Evolutionary conservation across 2,329 filamentous ascomycete genomes (phyloP).

Genomic region (Phialophora tarda): DNA sequence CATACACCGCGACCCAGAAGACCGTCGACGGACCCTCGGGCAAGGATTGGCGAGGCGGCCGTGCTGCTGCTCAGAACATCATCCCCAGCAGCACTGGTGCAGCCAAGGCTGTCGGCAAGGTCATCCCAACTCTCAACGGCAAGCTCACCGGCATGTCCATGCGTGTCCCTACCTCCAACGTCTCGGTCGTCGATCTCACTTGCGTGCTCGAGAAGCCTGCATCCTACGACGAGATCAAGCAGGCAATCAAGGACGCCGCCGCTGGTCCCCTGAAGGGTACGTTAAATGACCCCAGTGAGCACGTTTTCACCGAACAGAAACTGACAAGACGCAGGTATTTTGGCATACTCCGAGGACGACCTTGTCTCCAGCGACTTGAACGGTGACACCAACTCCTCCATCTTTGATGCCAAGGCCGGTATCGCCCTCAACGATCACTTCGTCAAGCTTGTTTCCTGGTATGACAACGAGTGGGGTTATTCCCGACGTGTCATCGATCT

Average conservation of each 20-base stretch:
- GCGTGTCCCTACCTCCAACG: slow-evolving; percentile 98
- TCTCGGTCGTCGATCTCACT: slow-evolving; percentile 98
- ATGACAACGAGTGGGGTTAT: slow-evolving; percentile 99
- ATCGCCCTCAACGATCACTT: slow-evolving; percentile 99
- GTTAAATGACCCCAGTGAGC: slow-evolving; percentile 41
- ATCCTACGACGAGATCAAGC: slow-evolving; percentile 83
- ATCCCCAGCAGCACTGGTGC: slow-evolving; percentile 99
- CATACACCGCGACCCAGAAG: slow-evolving; percentile 99
- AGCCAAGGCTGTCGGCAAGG: slow-evolving; percentile 99
- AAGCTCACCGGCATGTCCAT: slow-evolving; percentile 99
- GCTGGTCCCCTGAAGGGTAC: slow-evolving; percentile 83
- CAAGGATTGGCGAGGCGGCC: slow-evolving; percentile 99
- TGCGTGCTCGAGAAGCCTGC: slow-evolving; percentile 88
- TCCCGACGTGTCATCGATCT: slow-evolving; percentile 92
- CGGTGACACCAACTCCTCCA: slow-evolving; percentile 91
- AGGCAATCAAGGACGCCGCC: slow-evolving; percentile 83
- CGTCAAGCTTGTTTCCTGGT: slow-evolving; percentile 97
- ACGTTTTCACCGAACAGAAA: slow-evolving; percentile 8
- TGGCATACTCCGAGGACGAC: slow-evolving; percentile 96
- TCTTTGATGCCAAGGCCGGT: slow-evolving; percentile 99
- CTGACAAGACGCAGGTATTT: slow-evolving; percentile 66
- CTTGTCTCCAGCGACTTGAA: slow-evolving; percentile 92
- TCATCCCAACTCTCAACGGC: slow-evolving; percentile 96
- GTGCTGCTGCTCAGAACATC: slow-evolving; percentile 99
- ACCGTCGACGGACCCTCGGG: slow-evolving; percentile 95